Evolutionary conservation across 2,329 filamentous ascomycete genomes (phyloP), one percentile per base, ranked within the genome.

Genomic region (Westerdykella sp.): DNA sequence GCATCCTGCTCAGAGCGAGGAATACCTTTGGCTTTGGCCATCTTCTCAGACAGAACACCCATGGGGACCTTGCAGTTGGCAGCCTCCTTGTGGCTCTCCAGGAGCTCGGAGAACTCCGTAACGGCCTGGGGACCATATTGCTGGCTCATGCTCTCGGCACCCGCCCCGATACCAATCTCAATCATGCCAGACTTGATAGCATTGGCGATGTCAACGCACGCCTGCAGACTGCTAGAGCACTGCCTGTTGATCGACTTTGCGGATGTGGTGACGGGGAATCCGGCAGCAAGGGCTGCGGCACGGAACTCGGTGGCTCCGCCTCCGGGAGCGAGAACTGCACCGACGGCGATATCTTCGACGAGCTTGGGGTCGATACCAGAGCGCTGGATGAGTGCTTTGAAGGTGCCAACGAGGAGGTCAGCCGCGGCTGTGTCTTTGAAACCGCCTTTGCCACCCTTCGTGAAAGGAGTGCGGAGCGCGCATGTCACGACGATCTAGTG

Each of bases 11-110:
- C 73, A 10, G 75, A 71, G 48, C 93, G 84, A 44, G 73, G 62
- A 62, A 97, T 80, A 46, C 77, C 75, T 59, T 84, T 81, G 66
- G 89, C 88, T 71, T 88, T 85, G 55, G 91, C 93, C 91, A 97
- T 96, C 62, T 91, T 71, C 72, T 98, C 93, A 22, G 88, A 95
- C 39, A 97, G 76, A 10, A 89, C 79, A 57, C 91, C 91, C 93
- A 97, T 97, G 66, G 89, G 84, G 3, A 97, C 91, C 74, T 95
- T 96, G 82, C 93, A 98, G 78, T 96, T 94, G 60, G 85, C 85
- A 18, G 90, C 79, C 65, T 93, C 84, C 51, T 81, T 77, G 74
- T 91, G 79, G 58, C 74, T 79, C 64, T 96, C 87, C 51, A 97
- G 81, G 41, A 87, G 78, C 39, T 95, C 87, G 23, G 87, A 93